Evolutionary conservation across 164 flowering plant species (phyloP).

Genomic region (Platanus orientalis): DNA sequence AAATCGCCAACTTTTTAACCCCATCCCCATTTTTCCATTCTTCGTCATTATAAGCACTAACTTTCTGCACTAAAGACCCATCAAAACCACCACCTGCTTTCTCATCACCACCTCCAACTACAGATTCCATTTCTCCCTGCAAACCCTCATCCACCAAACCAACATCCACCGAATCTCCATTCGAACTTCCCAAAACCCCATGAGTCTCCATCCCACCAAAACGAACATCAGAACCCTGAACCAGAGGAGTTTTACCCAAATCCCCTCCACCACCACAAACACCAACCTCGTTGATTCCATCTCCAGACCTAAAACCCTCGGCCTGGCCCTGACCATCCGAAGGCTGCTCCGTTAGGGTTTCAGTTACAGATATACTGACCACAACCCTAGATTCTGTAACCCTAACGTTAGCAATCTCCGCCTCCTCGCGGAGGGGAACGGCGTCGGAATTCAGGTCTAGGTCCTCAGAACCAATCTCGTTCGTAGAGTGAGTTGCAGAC

Average conservation of each 20-base stretch:
- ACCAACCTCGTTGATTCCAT: not conserved
- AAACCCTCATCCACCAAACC: not conserved
- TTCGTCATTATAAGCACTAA: not conserved
- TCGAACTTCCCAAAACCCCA: not conserved
- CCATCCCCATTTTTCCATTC: not conserved
- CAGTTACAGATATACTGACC: constrained; percentile 6
- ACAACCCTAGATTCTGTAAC: constrained; percentile 6
- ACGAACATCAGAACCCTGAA: not conserved
- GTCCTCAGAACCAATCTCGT: not conserved
- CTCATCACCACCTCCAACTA: not conserved
- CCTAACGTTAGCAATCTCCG: not conserved
- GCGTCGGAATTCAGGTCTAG: constrained; percentile 13
- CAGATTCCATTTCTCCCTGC: not conserved
- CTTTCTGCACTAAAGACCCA: not conserved
- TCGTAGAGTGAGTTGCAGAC: not conserved
- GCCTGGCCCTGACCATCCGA: not conserved
- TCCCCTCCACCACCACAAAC: not conserved
- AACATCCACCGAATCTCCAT: not conserved
- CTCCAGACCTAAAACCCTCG: not conserved
- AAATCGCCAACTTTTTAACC: not conserved
- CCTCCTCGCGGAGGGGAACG: not conserved
- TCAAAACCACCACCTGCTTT: not conserved
- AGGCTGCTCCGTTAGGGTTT: constrained; percentile 5
- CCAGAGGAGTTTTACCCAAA: not conserved
- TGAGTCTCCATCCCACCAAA: not conserved